Conservation (phyloP, 768 basidiomycete genomes). For the Lyophyllum decastes region DNA sequence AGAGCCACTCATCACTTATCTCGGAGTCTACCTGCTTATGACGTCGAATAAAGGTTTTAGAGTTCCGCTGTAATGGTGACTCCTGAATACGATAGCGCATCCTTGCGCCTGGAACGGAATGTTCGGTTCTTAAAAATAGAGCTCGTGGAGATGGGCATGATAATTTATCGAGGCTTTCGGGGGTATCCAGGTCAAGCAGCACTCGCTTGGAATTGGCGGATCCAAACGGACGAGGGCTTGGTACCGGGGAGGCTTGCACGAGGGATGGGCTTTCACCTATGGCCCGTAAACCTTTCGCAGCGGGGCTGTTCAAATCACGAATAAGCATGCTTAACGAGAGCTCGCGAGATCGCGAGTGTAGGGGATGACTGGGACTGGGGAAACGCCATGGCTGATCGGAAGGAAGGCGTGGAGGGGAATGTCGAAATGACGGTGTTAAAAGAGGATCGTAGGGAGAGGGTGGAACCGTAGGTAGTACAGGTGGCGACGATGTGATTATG, state of each 20-base stretch:
- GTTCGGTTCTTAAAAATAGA: conserved; percentile 35
- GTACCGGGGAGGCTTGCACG: conserved; percentile 37
- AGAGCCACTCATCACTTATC: conserved; percentile 44
- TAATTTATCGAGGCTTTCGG: conserved; percentile 31
- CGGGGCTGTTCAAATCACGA: conserved; percentile 51
- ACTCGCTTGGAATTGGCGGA: conserved; percentile 19
- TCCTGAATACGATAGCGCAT: conserved; percentile 39
- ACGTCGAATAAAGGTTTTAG: conserved; percentile 15
- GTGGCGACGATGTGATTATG: conserved; percentile 31
- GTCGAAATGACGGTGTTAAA: conserved; percentile 74
- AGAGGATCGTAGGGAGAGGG: conserved; percentile 78
- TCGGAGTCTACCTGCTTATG: conserved; percentile 35
- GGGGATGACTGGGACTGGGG: conserved; percentile 76
- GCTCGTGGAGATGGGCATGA: conserved; percentile 41
- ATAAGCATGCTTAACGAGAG: conserved; percentile 67
- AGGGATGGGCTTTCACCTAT: conserved; percentile 31
- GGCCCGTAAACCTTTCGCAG: conserved; percentile 32
- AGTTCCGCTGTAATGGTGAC: conserved; percentile 47
- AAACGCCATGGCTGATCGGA: conserved; percentile 84
- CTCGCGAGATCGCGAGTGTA: conserved; percentile 66
- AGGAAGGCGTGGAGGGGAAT: conserved; percentile 72
- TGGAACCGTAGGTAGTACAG: conserved; percentile 41
- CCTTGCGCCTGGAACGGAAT: conserved; percentile 32
- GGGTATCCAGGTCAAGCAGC: conserved; percentile 28
- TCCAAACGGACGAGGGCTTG: conserved; percentile 22